A percentile compares a stretch with the other conserved stretches of the same genome.
Conservation (phyloP, 176 grass and related monocot genomes). For the Raddia distichophylla region DNA sequence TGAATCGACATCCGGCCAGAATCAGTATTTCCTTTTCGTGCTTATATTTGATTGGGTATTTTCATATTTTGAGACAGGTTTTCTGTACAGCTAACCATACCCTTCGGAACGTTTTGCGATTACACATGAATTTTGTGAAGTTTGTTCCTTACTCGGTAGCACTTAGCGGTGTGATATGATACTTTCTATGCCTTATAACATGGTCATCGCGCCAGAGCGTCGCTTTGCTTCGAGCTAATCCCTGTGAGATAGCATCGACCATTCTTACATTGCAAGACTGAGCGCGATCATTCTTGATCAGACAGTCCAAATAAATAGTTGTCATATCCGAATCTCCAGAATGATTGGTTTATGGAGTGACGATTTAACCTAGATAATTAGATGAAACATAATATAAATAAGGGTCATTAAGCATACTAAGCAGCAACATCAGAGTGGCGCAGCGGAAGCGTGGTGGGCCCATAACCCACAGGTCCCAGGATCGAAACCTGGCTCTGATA, state of each 20-base stretch:
- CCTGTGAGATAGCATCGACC: too few species aligned
- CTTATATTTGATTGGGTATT: slow-evolving; percentile 4
- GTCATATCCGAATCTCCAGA: too few species aligned
- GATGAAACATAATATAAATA: too few species aligned
- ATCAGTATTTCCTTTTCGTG: not conserved
- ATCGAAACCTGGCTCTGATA: slow-evolving; percentile 78
- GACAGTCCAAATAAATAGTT: too few species aligned
- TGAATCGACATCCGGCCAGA: not conserved
- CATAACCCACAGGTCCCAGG: slow-evolving; percentile 95
- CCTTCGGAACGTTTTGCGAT: not conserved
- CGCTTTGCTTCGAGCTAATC: too few species aligned
- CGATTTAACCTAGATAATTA: too few species aligned
- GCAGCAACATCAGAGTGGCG: slow-evolving; percentile 70
- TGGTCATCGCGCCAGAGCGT: not conserved
- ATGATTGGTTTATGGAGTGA: too few species aligned
- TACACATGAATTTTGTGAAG: not conserved
- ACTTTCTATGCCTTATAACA: not conserved
- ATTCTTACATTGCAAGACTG: too few species aligned
- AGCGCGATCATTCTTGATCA: too few species aligned
- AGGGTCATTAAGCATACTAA: too few species aligned
- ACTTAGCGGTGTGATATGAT: not conserved
- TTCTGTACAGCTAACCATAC: not conserved
- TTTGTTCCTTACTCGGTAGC: not conserved
- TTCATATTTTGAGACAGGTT: not conserved
- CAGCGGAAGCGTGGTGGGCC: slow-evolving; percentile 97